These are phyloP conservation scores for Petunia secreta DNA, from an alignment of 257 asterid genomes.

Conservation along the genomic window DNA sequence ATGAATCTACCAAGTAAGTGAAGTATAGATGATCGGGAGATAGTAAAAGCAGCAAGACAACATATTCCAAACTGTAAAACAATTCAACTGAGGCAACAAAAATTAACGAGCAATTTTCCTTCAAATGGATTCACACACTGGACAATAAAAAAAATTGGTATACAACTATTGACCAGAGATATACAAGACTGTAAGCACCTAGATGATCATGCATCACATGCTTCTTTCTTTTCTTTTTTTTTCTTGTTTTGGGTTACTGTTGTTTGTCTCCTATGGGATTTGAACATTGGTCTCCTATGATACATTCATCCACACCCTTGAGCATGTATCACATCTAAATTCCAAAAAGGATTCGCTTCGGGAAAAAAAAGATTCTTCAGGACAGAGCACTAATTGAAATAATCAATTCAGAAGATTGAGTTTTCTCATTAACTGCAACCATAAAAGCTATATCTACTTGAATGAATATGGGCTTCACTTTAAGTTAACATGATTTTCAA, in stretches of 20 bases:
- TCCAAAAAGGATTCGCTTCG: not conserved
- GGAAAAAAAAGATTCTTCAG: not conserved
- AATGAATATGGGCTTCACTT: not conserved
- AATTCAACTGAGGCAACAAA: not conserved
- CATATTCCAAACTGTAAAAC: slow-evolving; percentile 10
- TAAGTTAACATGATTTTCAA: slow-evolving; percentile 13
- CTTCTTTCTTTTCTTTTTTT: not conserved
- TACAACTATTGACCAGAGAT: not conserved
- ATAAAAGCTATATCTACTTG: slow-evolving; percentile 7
- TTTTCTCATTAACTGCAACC: not conserved
- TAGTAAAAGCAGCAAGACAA: slow-evolving; percentile 12
- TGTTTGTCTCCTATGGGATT: not conserved
- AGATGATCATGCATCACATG: not conserved
- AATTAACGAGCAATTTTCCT: not conserved
- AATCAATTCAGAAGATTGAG: not conserved
- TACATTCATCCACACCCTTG: not conserved
- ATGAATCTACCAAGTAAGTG: slow-evolving; percentile 20
- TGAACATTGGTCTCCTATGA: not conserved
- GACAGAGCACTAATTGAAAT: not conserved
- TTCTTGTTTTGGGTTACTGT: not conserved
- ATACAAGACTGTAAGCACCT: not conserved
- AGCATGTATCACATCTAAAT: not conserved
- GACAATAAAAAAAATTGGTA: not conserved
- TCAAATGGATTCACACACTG: not conserved
- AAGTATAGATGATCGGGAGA: not conserved